Conservation (phyloP, 345 rosid genomes). For the Atalantia buxifolia region DNA sequence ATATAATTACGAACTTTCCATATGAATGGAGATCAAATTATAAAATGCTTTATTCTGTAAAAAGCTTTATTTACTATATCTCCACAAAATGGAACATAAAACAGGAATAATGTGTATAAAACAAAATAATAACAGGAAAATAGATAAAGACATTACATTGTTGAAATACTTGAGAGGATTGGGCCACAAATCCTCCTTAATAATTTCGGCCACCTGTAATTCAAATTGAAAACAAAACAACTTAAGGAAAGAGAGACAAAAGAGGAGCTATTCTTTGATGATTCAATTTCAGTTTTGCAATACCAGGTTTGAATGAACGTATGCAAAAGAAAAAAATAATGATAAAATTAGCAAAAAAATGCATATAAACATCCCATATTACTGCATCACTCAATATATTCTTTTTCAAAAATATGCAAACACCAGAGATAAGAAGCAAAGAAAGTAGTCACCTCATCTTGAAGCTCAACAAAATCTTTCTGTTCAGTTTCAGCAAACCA, state of each 20-base stretch:
- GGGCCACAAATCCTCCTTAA: slow-evolving; percentile 44
- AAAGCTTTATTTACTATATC: slow-evolving; percentile 12
- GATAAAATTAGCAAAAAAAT: background rate
- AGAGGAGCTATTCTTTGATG: background rate
- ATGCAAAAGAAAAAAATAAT: background rate
- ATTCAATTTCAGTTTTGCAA: background rate
- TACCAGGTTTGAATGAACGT: background rate
- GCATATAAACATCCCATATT: background rate
- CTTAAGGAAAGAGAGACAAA: background rate
- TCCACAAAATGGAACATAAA: background rate
- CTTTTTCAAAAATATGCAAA: background rate
- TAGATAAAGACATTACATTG: slow-evolving; percentile 13
- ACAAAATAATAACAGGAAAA: background rate
- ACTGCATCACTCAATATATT: background rate
- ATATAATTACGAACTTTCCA: background rate
- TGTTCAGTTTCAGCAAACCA: slow-evolving; percentile 31
- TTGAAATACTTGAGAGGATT: slow-evolving; percentile 40
- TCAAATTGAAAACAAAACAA: background rate
- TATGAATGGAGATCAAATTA: background rate
- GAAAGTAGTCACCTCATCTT: slow-evolving; percentile 32
- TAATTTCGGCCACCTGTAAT: slow-evolving; percentile 39
- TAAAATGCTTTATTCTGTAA: background rate
- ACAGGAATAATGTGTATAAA: background rate
- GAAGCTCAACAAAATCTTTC: slow-evolving; percentile 25
- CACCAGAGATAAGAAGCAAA: background rate